Base-by-base conservation (phyloP, 257 asterid species). In the Gardenia jasminoides region DNA sequence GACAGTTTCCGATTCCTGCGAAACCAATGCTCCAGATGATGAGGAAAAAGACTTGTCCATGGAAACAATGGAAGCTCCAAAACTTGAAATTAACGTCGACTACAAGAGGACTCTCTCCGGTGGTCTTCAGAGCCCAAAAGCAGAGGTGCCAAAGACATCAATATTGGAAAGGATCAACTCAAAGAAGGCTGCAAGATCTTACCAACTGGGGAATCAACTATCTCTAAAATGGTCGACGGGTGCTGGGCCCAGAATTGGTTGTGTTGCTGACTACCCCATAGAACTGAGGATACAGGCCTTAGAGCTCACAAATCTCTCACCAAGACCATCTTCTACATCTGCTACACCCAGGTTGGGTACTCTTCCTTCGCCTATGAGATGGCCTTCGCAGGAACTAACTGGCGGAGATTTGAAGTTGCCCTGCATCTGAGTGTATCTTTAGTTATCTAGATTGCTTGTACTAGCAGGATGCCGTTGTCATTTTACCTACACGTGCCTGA, bases 191-290 rank as follows among this genome's bases (percentile, higher is more conserved):
- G 93, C 88, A 31, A 93, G 78, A 44, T 95, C 98, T 3, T 92
- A 90, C 77, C 99, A 93, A 76, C 62, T 95, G 17, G 98, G 94
- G 70, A 82, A 92, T 75, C 99, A 93, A 76, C 90, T 95, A 62
- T 83, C 97, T 0, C 52, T 58, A 76, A 80, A 76, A 79, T 95
- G 99, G 99, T 92, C 97, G 11, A 92, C 97, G 0, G 98, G 98
- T 47, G 92, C 92, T 1, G 99, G 99, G 28, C 97, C 99, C 2
- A 87, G 99, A 79, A 93, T 95, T 39, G 99, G 99, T 10, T 95
- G 99, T 75, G 70, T 95, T 83, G 92, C 92, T 10, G 97, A 95
- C 82, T 95, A 95, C 84, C 99, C 99, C 0, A 3, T 83, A 80
- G 98, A 91, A 84, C 65, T 95, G 86, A 91, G 97, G 86, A 52